These are phyloP conservation scores for Linnemannia elongata DNA, from an alignment of 192 early-diverging fungal species.

Conservation along the genomic window DNA sequence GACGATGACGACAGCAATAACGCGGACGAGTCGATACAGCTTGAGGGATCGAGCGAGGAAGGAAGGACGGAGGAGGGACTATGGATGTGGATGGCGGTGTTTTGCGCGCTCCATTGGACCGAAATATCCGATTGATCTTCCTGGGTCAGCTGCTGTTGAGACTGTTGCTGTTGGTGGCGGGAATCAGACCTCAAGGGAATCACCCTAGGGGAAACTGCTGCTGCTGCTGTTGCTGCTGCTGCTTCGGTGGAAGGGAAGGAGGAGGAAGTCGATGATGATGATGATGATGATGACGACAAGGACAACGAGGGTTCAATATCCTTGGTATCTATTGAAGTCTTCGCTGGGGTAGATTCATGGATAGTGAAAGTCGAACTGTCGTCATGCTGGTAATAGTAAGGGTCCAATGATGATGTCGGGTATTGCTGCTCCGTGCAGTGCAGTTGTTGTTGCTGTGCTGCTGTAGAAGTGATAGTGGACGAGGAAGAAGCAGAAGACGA, in stretches of 20 bases:
- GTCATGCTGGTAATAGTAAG: background rate
- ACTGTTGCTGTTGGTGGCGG: background rate
- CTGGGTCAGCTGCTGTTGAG: background rate
- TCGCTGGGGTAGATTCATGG: background rate
- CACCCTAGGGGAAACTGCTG: no score
- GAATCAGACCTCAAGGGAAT: background rate
- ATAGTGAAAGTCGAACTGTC: background rate
- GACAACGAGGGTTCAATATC: background rate
- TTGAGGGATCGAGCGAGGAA: background rate
- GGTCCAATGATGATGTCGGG: background rate
- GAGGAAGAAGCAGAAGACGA: background rate
- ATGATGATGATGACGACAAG: background rate
- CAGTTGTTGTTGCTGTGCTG: background rate
- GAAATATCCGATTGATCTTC: constrained; percentile 2
- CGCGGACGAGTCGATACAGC: background rate
- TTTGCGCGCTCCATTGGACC: background rate
- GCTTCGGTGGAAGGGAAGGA: background rate
- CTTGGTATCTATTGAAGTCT: background rate
- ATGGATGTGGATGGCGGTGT: background rate
- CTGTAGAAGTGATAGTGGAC: background rate
- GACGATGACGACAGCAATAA: background rate
- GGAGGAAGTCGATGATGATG: background rate
- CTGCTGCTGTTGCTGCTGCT: no score
- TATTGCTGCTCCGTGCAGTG: background rate
- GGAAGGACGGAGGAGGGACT: background rate